Conservation (phyloP, 2,329 filamentous ascomycete genomes). For the Fusarium tuaranense region DNA sequence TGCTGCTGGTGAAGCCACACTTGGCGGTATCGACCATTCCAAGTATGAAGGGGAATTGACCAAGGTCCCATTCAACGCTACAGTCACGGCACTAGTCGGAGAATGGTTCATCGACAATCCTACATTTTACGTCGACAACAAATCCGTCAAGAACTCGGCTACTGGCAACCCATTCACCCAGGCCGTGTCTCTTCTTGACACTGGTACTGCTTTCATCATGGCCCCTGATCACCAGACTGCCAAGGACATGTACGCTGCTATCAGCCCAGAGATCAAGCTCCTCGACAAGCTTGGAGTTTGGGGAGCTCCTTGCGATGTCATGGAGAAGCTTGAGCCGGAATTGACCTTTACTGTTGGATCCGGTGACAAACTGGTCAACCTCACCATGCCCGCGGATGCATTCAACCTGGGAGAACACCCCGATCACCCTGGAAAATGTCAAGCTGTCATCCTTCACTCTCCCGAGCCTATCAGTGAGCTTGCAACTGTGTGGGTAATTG, state of each 20-base stretch:
- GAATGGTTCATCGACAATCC: background rate
- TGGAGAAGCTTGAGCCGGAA: background rate
- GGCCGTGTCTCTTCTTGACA: background rate
- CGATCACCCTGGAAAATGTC: slow-evolving; percentile 40
- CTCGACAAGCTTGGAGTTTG: background rate
- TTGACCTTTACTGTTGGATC: background rate
- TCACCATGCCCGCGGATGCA: background rate
- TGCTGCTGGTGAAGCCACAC: background rate
- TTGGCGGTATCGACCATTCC: background rate
- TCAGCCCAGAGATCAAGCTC: background rate
- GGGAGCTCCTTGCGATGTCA: background rate
- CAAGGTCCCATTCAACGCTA: background rate
- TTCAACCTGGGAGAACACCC: background rate
- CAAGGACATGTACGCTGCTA: background rate
- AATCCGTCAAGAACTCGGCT: background rate
- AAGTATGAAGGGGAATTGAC: background rate
- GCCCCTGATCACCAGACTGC: background rate
- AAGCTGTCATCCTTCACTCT: slow-evolving; percentile 47
- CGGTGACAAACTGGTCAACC: background rate
- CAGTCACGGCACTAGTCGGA: background rate
- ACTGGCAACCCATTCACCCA: background rate
- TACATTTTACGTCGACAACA: background rate
- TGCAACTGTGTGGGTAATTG: slow-evolving; percentile 47
- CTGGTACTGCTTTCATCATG: background rate
- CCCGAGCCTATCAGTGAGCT: slow-evolving; percentile 25